These are phyloP conservation scores for Termitomyces sp. DNA, from an alignment of 768 basidiomycete genomes.

Conservation along the genomic window DNA sequence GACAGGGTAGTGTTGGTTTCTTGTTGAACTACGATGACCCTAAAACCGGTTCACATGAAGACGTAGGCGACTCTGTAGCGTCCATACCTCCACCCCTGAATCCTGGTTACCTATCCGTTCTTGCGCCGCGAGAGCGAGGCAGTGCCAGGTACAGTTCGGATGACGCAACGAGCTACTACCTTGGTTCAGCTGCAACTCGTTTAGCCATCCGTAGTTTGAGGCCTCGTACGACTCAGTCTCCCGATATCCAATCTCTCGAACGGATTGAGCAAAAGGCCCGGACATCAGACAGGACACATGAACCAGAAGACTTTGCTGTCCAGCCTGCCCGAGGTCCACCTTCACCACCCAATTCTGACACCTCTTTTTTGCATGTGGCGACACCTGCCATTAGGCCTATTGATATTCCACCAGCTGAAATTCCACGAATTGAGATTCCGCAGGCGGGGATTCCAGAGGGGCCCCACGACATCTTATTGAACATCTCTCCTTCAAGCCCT, in stretches of 20 bases:
- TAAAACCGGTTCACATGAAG: neutral
- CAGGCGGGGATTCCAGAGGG: slow-evolving; percentile 2
- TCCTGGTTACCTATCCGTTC: slow-evolving; percentile 2
- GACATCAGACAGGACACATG: neutral
- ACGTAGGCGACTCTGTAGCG: neutral
- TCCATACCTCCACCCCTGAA: neutral
- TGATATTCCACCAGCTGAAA: slow-evolving; percentile 3
- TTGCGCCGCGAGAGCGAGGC: slow-evolving; percentile 15
- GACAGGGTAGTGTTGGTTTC: slow-evolving; percentile 15
- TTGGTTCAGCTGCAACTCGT: slow-evolving; percentile 18
- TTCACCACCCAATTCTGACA: slow-evolving; percentile 5
- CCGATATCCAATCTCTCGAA: neutral
- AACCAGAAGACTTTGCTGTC: neutral
- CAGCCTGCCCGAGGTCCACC: neutral
- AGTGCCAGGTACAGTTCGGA: slow-evolving; percentile 17
- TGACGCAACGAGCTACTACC: slow-evolving; percentile 12
- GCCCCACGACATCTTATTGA: neutral
- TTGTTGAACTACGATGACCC: slow-evolving; percentile 17
- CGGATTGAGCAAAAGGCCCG: neutral
- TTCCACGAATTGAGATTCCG: slow-evolving; percentile 6
- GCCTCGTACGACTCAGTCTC: slow-evolving; percentile 16
- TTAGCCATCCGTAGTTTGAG: slow-evolving; percentile 18
- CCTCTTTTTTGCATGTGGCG: slow-evolving; percentile 10
- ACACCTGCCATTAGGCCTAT: slow-evolving; percentile 8
- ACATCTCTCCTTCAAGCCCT: slow-evolving; percentile 9